Evolutionary conservation across 2,329 filamentous ascomycete species (phyloP), one percentile per base, ranked within the genome.

Genomic region (Malbranchea cinnamomea): DNA sequence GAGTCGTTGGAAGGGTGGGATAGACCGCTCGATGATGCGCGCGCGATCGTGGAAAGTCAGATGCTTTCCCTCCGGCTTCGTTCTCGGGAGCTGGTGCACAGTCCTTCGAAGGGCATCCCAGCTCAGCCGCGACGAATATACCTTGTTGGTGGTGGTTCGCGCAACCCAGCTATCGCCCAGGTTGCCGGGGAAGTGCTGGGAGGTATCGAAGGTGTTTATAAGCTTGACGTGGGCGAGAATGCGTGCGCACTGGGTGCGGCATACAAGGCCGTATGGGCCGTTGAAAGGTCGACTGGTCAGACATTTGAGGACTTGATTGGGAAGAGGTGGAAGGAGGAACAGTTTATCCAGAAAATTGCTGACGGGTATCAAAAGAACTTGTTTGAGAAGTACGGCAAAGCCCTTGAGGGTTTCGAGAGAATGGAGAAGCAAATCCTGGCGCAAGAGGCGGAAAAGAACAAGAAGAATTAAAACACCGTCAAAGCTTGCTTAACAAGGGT

Each of bases 261-360:
- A 15, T 94, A 95, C 59, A 95, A 95, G 60, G 87, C 89, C 9
- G 75, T 92, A 0, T 98, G 89, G 89, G 84, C 79, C 1, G 63
- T 83, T 32, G 83, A 89, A 62, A 62, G 80, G 27, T 53, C 55
- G 14, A 52, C 43, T 0, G 65, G 62, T 11, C 75, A 92, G 67
- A 81, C 68, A 3, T 95, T 95, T 57, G 89, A 95, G 50, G 77
- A 87, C 37, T 63, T 93, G 39, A 77, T 98, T 37, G 82, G 78
- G 5, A 62, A 63, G 48, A 65, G 89, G 38, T 98, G 89, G 89
- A 72, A 71, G 37, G 87, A 93, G 56, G 75, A 78, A 41, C 75
- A 74, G 1, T 83, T 85, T 40, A 76, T 93, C 8, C 71, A 80
- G 57, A 81, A 71, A 59, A 77, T 94, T 25, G 82, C 78, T 23